Percentiles rank a stretch among this genome's conserved stretches.
phyloP scores from a whole-genome alignment of 2,329 filamentous ascomycete genomes.

The Fusarium euwallaceae region DNA sequence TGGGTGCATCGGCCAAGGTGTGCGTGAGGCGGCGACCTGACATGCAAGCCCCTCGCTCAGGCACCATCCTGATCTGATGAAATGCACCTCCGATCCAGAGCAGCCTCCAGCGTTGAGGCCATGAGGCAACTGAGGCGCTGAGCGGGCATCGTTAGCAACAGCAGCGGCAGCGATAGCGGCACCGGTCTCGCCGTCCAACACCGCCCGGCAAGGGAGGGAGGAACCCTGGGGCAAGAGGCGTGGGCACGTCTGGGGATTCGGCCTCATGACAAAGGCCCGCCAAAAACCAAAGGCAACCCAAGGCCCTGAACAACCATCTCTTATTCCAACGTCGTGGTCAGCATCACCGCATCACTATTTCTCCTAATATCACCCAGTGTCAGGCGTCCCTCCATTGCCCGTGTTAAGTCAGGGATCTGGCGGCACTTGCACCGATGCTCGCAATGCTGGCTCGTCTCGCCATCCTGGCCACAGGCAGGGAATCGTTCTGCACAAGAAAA shows the following conservation, averaged over 20 bases:
- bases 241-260: constrained; percentile 24
- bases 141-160: constrained; percentile 33
- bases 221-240: constrained; percentile 3
- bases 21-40: constrained; percentile 33
- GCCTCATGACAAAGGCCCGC: constrained; percentile 7
- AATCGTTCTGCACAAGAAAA: constrained; percentile 40
- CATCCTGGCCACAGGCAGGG: constrained; percentile 40
- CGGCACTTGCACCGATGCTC: constrained; percentile 45
- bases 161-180: constrained; percentile 29
- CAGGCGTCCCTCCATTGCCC: constrained; percentile 22
- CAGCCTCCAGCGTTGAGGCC: constrained; percentile 24
- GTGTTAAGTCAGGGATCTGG: constrained; percentile 26
- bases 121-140: constrained; percentile 26
- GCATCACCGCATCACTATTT: constrained; percentile 21
- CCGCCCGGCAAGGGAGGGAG: constrained; percentile 32
- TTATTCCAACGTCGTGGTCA: constrained; percentile 26
- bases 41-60: constrained; percentile 40
- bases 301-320: constrained; percentile 29
- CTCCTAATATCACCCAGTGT: constrained; percentile 16
- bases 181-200: constrained; percentile 45
- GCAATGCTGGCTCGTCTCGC: constrained; percentile 39
- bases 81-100: constrained; percentile 32
- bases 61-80: constrained; percentile 31
- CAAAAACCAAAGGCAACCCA: constrained; percentile 2
- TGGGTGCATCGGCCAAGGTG: constrained; percentile 29